Conservation (phyloP, 345 rosid genomes). For the Crucihimalaya himalaica region DNA sequence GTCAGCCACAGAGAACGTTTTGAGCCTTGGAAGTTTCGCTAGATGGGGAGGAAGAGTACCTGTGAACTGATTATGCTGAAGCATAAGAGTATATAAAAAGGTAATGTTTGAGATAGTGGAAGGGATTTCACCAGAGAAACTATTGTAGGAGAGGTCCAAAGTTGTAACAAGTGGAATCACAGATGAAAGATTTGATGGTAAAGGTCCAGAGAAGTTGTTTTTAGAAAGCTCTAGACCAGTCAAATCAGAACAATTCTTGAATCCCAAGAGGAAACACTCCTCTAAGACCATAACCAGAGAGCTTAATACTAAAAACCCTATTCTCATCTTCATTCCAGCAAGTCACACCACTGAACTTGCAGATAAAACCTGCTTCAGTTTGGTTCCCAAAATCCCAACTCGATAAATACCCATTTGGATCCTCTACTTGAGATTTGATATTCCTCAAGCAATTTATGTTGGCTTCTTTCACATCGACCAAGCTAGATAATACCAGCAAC, state of each 20-base stretch:
- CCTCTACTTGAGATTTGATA: slow-evolving; percentile 47
- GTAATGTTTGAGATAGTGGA: slow-evolving; percentile 34
- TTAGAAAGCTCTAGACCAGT: slow-evolving; percentile 60
- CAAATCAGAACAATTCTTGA: slow-evolving; percentile 46
- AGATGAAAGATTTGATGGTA: slow-evolving; percentile 47
- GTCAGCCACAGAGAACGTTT: slow-evolving; percentile 50
- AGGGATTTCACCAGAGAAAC: slow-evolving; percentile 63
- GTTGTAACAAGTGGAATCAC: slow-evolving; percentile 6
- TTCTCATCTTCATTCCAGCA: slow-evolving; percentile 92
- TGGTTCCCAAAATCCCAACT: slow-evolving; percentile 60
- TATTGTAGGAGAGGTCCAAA: slow-evolving; percentile 70
- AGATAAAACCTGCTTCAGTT: slow-evolving; percentile 57
- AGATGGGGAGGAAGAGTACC: slow-evolving; percentile 60
- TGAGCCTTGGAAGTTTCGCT: slow-evolving; percentile 48
- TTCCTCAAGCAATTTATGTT: slow-evolving; percentile 57
- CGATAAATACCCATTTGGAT: slow-evolving; percentile 47
- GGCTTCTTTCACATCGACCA: slow-evolving; percentile 22
- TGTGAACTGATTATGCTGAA: slow-evolving; percentile 59
- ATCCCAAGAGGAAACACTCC: slow-evolving; percentile 71
- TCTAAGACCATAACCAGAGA: slow-evolving; percentile 60
- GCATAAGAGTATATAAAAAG: slow-evolving; percentile 59
- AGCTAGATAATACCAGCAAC: not conserved
- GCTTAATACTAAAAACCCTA: slow-evolving; percentile 60
- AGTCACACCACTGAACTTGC: slow-evolving; percentile 65
- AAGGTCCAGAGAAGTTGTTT: slow-evolving; percentile 57